Percentiles rank a stretch among this genome's conserved stretches.
Evolutionary conservation across 192 early-diverging fungal species (phyloP).

Genomic region (Backusella circina): DNA sequence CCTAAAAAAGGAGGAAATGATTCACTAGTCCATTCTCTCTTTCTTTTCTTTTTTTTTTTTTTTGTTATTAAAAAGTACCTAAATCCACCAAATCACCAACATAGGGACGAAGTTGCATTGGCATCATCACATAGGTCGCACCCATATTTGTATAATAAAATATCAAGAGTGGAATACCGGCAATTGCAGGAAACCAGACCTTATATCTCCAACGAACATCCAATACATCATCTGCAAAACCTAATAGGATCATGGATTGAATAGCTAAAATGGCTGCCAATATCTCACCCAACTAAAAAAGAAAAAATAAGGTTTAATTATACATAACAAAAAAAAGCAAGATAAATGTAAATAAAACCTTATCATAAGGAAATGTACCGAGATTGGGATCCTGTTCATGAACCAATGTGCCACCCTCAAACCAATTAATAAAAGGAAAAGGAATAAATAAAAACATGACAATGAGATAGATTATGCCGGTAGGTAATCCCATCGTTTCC

Average conservation of each 20-base stretch:
- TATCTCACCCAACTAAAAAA: constrained; percentile 80
- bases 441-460: constrained; percentile 92
- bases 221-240: constrained; percentile 98
- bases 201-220: constrained; percentile 96
- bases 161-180: constrained; percentile 89
- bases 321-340: not conserved
- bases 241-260: constrained; percentile 95
- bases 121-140: constrained; percentile 83
- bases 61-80: constrained; percentile 38
- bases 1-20: no score
- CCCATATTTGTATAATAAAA: constrained; percentile 92
- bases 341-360: constrained; percentile 40
- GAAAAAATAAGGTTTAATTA: not conserved
- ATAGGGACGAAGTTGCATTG: constrained; percentile 72
- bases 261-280: constrained; percentile 87
- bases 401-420: constrained; percentile 39
- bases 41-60: not conserved
- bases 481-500: constrained; percentile 91
- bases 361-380: constrained; percentile 67
- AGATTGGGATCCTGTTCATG: constrained; percentile 36
- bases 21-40: not conserved
- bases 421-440: constrained; percentile 88
- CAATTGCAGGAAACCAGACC: constrained; percentile 88
- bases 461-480: constrained; percentile 84
- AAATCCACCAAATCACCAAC: constrained; percentile 76